Base-by-base conservation (phyloP, 2,329 filamentous ascomycete species). In the Stagonosporopsis vannaccii region DNA sequence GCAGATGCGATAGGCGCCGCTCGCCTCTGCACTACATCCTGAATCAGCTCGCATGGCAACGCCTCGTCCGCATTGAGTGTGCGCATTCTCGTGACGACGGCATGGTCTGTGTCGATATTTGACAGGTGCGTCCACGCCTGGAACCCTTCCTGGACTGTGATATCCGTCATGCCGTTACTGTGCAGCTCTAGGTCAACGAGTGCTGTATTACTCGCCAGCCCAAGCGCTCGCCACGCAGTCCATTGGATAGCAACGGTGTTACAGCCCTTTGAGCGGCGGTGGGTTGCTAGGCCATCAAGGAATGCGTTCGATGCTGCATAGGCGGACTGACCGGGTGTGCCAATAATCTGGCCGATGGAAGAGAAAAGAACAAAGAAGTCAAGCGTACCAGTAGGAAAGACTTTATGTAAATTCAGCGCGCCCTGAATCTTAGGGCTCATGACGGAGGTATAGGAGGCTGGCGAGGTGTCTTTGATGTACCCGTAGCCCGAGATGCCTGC, bases 181-280 rank as follows among this genome's bases (percentile, higher is more conserved):
- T 73, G 63, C 5, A 81, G 62, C 59, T 81, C 80, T 0, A 73
- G 69, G n/a, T 67, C 67, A 19, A 81, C 63, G 57, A 78, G 78
- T 12, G 76, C 75, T 0, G 74, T 71, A 41, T 65, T 62, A 7
- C 68, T 67, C 0, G 71, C 76, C 68, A 81, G 71, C 2, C 79
- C 79, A 25, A 79, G 54, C 0, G 73, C 75, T 0, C 71, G 68
- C 80, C 80, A 81, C 1, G 65, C 67, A 2, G 77, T 80, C 75
- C 75, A 81, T 50, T 78, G 75, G 48, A 82, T 71, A 0, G 78
- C 72, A 15, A 79, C 60, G 1, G 76, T 43, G 46, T 80, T 80
- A 57, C 80, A 77, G 5, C 78, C 78, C 15, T 61, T 64, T 2
- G 19, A 30, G 0, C 76, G 61, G 12, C 69, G 66, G 22, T 70